Evolutionary conservation across 2,329 filamentous ascomycete genomes (phyloP), one percentile per base, ranked within the genome.

Genomic region (Fusarium torreyae): DNA sequence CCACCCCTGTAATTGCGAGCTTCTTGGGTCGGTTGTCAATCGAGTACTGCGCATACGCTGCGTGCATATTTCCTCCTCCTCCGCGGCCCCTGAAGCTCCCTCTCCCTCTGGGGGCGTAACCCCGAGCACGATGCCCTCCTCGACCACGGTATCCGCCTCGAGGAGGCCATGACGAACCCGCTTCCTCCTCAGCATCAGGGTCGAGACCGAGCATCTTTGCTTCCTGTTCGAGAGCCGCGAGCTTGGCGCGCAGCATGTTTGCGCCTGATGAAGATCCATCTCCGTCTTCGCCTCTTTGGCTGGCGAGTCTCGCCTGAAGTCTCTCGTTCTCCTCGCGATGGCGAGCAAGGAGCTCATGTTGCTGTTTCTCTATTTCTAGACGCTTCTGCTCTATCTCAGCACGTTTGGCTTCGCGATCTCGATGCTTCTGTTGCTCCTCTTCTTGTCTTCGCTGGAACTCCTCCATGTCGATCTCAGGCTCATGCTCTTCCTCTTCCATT

Each of bases 1-100:
- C 89, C 13, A 88, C 85, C 5, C 89, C 91, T 9, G 84, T 84
- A 24, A 95, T 80, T 7, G 87, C 85, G 11, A 96, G 82, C 65
- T 86, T 89, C 76, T 87, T 91, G 0, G 93, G 90, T 44, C 93
- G 85, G 76, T 94, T 94, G 74, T 96, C 93, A 22, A 96, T 83
- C 18, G 91, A 90, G 70, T 90, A 91, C 33, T 86, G 84, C 6
- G 85, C 87, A 70, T 89, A 89, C 1, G 85, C 86, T 4, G 85
- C 84, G 46, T 86, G 85, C 65, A 85, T 82, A 33, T 85, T 84
- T 62, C 73, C 82, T 56, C 56, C 43, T 44, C 82, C 81, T 63
- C 73, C 82, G 55, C 84, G 77, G 49, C 84, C 78, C 54, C 81
- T 75, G 49, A 79, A 79, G 20, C 80, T 77, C 10, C 82, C 82